Conservation (phyloP, 148 eudicot genomes). For the Diospyros lotus region DNA sequence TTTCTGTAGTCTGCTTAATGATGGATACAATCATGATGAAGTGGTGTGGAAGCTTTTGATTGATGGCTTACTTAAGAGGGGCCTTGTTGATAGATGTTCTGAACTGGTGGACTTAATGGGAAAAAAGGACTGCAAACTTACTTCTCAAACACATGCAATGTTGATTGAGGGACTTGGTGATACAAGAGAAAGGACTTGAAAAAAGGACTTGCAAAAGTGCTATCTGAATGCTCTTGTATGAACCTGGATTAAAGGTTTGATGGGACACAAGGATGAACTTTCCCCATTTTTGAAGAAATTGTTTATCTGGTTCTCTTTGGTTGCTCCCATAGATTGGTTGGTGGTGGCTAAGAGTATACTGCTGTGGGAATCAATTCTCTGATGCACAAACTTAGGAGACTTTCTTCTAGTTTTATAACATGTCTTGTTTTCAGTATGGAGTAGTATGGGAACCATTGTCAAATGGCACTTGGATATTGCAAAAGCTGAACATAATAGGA, state of each 20-base stretch:
- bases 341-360: background rate
- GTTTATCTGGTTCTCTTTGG: background rate
- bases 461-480: background rate
- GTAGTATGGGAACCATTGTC: background rate
- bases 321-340: background rate
- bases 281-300: background rate
- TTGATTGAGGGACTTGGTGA: constrained; percentile 45
- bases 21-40: constrained; percentile 75
- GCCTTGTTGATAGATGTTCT: constrained; percentile 48
- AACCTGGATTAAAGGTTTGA: background rate
- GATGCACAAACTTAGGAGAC: background rate
- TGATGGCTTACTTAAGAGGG: constrained; percentile 68
- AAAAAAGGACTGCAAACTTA: constrained; percentile 50
- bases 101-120: constrained; percentile 62
- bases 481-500: background rate
- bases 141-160: constrained; percentile 49
- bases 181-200: constrained; percentile 22
- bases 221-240: background rate
- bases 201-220: background rate
- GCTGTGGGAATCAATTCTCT: background rate
- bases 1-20: constrained; percentile 49
- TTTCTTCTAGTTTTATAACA: background rate
- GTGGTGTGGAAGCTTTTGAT: constrained; percentile 77
- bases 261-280: background rate
- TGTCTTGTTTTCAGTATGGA: background rate